phyloP scores from a whole-genome alignment of 495 filamentous ascomycete species.

The Lophium mytilinum region DNA sequence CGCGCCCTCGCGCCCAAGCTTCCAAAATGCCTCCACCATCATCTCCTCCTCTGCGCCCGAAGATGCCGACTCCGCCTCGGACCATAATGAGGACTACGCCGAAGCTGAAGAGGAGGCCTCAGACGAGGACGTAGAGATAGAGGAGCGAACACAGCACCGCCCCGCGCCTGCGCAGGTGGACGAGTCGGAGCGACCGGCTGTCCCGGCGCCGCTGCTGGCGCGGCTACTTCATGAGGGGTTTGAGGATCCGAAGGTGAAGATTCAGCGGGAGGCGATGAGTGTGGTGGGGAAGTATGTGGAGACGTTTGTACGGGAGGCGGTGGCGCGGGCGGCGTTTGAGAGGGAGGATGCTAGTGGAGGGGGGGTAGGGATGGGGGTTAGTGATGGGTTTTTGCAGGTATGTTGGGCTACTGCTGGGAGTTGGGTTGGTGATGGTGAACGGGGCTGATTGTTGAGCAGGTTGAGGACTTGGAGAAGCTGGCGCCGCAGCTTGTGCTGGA shows the following conservation, averaged over 20 bases:
- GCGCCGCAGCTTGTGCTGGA: conserved; percentile 86
- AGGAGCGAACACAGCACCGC: conserved; percentile 46
- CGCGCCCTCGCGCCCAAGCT: neutral
- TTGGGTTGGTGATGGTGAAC: neutral
- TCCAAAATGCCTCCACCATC: neutral
- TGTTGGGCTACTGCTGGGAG: conserved; percentile 26
- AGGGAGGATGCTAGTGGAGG: conserved; percentile 40
- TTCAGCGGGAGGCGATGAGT: conserved; percentile 69
- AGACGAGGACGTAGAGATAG: conserved; percentile 60
- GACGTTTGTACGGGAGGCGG: conserved; percentile 84
- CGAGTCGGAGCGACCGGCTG: conserved; percentile 35
- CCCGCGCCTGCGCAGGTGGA: neutral
- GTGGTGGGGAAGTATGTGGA: conserved; percentile 83
- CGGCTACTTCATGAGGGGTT: conserved; percentile 73
- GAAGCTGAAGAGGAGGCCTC: conserved; percentile 7
- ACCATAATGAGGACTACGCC: neutral
- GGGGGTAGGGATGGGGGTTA: conserved; percentile 17
- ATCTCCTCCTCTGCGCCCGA: conserved; percentile 9
- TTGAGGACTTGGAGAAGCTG: conserved; percentile 83
- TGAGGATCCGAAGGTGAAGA: conserved; percentile 55
- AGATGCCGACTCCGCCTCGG: neutral
- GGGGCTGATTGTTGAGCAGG: conserved; percentile 34
- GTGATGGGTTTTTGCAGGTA: conserved; percentile 68
- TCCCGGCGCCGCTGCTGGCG: conserved; percentile 68
- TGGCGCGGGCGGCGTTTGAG: conserved; percentile 71